Evolutionary conservation across 169 alveolate species (phyloP).

Genomic region (Neospora caninum): DNA sequence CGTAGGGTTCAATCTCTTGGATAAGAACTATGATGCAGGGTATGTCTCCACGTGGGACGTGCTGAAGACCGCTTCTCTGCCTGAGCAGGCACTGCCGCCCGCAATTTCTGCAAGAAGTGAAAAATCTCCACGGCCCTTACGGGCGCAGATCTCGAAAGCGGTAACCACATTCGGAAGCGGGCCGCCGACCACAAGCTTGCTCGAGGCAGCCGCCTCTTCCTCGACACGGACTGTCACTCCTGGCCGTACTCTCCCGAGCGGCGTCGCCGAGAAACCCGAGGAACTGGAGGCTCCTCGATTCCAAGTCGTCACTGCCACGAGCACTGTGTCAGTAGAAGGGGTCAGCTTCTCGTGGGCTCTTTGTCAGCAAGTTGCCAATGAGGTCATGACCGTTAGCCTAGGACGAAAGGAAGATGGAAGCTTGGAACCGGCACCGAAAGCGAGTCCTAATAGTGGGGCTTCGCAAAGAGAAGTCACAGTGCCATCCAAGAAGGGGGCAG

Average conservation of each 20-base stretch:
- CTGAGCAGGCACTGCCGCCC: background rate
- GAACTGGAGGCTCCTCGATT: background rate
- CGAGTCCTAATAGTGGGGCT: background rate
- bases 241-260: background rate
- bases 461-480: background rate
- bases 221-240: background rate
- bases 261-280: background rate
- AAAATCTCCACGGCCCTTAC: background rate
- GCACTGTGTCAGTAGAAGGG: background rate
- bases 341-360: slow-evolving; percentile 1
- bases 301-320: slow-evolving; percentile 5
- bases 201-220: background rate
- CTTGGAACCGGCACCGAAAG: background rate
- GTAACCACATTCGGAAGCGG: slow-evolving; percentile 7
- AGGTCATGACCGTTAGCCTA: background rate
- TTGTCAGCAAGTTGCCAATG: slow-evolving; percentile 23
- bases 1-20: background rate
- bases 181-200: background rate
- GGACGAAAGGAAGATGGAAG: background rate
- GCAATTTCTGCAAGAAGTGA: background rate
- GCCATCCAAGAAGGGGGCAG: background rate
- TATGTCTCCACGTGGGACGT: slow-evolving; percentile 27
- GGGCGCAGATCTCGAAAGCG: slow-evolving; percentile 29
- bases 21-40: slow-evolving; percentile 13
- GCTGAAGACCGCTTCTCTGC: background rate